A percentile compares a stretch with the other conserved stretches of the same genome.
Evolutionary conservation across 768 basidiomycete genomes (phyloP).

Genomic region (Harrya chromipes): DNA sequence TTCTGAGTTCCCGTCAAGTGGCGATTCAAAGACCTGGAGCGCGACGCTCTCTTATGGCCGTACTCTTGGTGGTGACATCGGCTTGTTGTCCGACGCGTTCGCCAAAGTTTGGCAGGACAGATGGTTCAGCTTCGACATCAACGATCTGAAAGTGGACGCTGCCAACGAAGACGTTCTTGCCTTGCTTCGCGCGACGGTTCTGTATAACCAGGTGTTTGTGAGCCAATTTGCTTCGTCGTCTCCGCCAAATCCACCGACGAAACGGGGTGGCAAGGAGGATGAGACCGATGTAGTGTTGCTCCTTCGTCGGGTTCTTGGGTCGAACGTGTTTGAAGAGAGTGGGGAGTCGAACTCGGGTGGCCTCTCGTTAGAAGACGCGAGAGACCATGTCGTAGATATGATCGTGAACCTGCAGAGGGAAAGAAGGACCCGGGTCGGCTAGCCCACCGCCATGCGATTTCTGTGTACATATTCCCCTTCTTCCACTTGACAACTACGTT

Average conservation of each 20-base stretch:
- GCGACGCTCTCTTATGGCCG: slow-evolving; percentile 56
- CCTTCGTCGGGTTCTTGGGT: slow-evolving; percentile 56
- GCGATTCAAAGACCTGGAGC: slow-evolving; percentile 37
- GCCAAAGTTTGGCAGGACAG: slow-evolving; percentile 54
- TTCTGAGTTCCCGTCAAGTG: slow-evolving; percentile 17
- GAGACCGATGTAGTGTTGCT: slow-evolving; percentile 39
- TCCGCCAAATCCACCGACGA: slow-evolving; percentile 52
- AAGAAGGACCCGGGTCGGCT: slow-evolving; percentile 22
- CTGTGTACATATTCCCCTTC: no score
- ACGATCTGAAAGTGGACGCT: slow-evolving; percentile 29
- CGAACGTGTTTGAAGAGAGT: slow-evolving; percentile 41
- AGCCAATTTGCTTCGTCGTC: slow-evolving; percentile 48
- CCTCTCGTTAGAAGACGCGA: slow-evolving; percentile 65
- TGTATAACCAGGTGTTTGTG: slow-evolving; percentile 62
- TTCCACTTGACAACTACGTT: no score
- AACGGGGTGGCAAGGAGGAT: background rate
- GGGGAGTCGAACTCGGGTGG: slow-evolving; percentile 14
- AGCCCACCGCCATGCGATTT: background rate
- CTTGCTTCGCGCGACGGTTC: slow-evolving; percentile 55
- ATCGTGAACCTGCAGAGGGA: slow-evolving; percentile 41
- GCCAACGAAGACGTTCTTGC: slow-evolving; percentile 47
- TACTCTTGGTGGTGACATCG: slow-evolving; percentile 59
- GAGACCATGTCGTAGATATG: slow-evolving; percentile 74
- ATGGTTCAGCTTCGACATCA: slow-evolving; percentile 25
- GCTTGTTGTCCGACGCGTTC: slow-evolving; percentile 50